Evolutionary conservation across 1,139 yeast genomes (phyloP).

Genomic region (Wickerhamomyces sp.): DNA sequence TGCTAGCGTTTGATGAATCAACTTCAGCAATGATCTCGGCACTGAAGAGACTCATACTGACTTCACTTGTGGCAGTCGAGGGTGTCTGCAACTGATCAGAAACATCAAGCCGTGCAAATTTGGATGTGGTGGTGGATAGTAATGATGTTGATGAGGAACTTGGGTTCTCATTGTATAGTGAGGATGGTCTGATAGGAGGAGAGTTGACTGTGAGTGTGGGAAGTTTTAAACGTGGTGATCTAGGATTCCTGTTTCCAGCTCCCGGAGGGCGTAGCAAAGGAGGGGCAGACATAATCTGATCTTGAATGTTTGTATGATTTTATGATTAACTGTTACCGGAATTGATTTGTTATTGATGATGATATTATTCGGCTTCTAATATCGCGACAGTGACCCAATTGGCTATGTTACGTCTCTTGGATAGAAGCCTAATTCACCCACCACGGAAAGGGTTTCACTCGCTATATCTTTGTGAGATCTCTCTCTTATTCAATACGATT

Average conservation of each 20-base stretch:
- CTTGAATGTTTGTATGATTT: no score
- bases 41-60: slow-evolving; percentile 27
- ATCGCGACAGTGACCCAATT: no score
- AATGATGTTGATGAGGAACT: slow-evolving; percentile 14
- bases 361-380: no score
- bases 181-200: slow-evolving; percentile 4
- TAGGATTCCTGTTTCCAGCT: slow-evolving; percentile 15
- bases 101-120: slow-evolving; percentile 14
- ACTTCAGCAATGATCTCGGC: slow-evolving; percentile 35
- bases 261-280: slow-evolving; percentile 29
- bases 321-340: no score
- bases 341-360: no score
- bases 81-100: slow-evolving; percentile 21
- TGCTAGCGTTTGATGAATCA: slow-evolving; percentile 14
- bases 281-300: slow-evolving; percentile 32
- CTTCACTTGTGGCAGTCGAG: slow-evolving; percentile 24
- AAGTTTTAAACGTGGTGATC: slow-evolving; percentile 27
- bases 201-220: slow-evolving; percentile 27
- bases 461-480: no score
- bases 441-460: no score
- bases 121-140: slow-evolving; percentile 10
- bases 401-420: no score
- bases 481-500: no score
- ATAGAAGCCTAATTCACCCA: no score
- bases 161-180: slow-evolving; percentile 5